Conservation (phyloP, 208 protist genomes). For the Giardia muris region DNA sequence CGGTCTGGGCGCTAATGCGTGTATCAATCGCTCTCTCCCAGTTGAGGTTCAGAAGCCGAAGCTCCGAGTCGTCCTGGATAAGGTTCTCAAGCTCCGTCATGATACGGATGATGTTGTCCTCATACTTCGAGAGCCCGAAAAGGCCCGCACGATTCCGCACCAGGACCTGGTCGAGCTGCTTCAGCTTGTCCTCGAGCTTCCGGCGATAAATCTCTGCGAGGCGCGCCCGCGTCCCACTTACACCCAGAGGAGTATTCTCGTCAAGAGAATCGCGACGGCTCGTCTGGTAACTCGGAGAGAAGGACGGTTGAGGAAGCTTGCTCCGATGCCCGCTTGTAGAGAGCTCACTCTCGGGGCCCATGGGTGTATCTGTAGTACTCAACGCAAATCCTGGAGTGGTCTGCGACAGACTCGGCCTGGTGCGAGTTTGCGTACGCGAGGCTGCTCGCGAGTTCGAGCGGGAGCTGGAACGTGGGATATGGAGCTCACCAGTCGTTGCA, state of each 20-base stretch:
- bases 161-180: neutral
- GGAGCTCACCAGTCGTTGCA: neutral
- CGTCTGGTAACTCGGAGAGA: neutral
- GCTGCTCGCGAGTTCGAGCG: neutral
- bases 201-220: neutral
- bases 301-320: neutral
- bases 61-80: neutral
- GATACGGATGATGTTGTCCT: neutral
- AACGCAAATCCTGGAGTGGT: neutral
- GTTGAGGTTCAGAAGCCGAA: neutral
- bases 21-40: neutral
- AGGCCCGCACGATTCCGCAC: neutral
- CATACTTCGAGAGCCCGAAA: neutral
- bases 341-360: neutral
- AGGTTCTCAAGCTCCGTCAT: neutral
- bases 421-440: neutral
- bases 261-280: neutral
- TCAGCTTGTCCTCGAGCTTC: neutral
- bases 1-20: neutral
- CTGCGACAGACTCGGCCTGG: neutral
- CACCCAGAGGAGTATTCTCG: neutral
- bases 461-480: neutral
- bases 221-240: neutral
- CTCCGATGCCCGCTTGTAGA: neutral
- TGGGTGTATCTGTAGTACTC: neutral